Evolutionary conservation across 768 basidiomycete genomes (phyloP).

Genomic region (Leccinum boreale): DNA sequence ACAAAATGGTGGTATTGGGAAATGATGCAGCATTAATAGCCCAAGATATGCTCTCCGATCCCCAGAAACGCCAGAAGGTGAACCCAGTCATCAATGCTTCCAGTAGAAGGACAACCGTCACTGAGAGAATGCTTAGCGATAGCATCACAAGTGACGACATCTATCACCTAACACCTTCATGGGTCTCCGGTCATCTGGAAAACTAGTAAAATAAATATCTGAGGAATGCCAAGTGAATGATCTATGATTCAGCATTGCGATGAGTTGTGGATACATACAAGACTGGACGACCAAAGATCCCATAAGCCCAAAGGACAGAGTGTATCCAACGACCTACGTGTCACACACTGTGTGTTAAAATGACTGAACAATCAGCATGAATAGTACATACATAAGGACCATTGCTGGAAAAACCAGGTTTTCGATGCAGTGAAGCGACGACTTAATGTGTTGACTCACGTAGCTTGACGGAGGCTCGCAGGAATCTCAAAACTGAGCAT

Average conservation of each 20-base stretch:
- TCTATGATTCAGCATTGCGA: too few species aligned
- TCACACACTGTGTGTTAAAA: background rate
- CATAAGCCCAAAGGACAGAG: slow-evolving; percentile 11
- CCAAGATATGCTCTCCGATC: background rate
- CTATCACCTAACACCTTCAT: background rate
- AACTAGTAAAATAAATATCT: background rate
- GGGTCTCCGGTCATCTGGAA: background rate
- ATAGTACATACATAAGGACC: background rate
- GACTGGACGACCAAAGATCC: slow-evolving; percentile 2
- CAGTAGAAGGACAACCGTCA: background rate
- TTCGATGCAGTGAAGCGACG: background rate
- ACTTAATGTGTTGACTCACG: background rate
- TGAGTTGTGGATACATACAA: too few species aligned
- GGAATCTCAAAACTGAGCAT: too few species aligned
- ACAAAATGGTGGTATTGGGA: background rate
- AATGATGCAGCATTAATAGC: accelerated
- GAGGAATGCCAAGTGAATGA: background rate
- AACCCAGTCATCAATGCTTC: background rate
- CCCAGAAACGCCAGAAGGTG: background rate
- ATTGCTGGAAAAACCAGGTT: background rate
- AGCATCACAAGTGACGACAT: background rate
- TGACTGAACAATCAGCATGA: background rate
- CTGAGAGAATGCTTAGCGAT: background rate
- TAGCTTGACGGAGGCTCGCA: too few species aligned
- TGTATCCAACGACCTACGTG: slow-evolving; percentile 15